Conservation (phyloP, 352 stramenopile genomes). For the Phytophthora palmivora region DNA sequence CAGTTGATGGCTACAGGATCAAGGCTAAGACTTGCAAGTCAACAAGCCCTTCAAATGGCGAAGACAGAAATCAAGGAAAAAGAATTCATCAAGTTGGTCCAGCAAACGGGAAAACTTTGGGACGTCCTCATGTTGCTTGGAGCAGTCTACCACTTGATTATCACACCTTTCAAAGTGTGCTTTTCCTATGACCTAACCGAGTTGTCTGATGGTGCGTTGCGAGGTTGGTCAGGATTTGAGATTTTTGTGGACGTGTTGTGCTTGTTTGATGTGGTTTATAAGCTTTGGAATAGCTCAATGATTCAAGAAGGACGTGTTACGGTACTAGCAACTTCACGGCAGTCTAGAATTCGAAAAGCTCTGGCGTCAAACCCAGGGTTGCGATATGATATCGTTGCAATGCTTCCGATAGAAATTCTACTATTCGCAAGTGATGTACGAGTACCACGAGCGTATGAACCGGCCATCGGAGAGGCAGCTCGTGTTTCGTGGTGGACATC, state of each 20-base stretch:
- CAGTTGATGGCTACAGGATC: background rate
- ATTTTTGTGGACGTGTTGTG: slow-evolving; percentile 65
- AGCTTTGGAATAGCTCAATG: slow-evolving; percentile 33
- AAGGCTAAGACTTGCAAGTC: slow-evolving; percentile 11
- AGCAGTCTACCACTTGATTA: slow-evolving; percentile 50
- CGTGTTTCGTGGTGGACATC: slow-evolving; percentile 41
- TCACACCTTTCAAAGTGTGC: slow-evolving; percentile 64
- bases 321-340: too few species aligned
- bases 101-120: slow-evolving; percentile 49
- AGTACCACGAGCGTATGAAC: background rate
- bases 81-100: slow-evolving; percentile 52
- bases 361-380: slow-evolving; percentile 41
- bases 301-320: slow-evolving; percentile 14
- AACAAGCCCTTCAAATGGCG: slow-evolving; percentile 14
- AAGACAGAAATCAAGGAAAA: slow-evolving; percentile 30
- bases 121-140: slow-evolving; percentile 57
- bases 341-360: slow-evolving; percentile 6
- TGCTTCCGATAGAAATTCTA: slow-evolving; percentile 65
- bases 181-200: slow-evolving; percentile 54
- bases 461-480: background rate
- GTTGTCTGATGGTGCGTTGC: slow-evolving; percentile 24
- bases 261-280: slow-evolving; percentile 49
- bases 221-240: slow-evolving; percentile 55
- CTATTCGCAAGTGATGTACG: slow-evolving; percentile 27
- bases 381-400: slow-evolving; percentile 45